Evolutionary conservation across 2,329 filamentous ascomycete species (phyloP).

Genomic region (Stagonosporopsis tanaceti): DNA sequence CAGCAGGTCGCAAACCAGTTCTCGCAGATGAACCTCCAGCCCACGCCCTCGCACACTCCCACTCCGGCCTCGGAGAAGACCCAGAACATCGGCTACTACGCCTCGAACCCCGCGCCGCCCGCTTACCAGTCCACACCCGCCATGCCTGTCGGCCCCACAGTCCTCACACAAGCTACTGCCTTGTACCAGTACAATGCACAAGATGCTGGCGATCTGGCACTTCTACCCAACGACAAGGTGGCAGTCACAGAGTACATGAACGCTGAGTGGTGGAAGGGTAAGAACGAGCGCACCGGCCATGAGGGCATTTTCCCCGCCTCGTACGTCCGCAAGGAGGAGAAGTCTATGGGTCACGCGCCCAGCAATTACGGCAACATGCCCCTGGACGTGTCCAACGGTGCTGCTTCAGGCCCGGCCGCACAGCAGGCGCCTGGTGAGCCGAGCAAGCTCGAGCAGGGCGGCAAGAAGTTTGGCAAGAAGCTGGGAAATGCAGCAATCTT

Average conservation of each 20-base stretch:
- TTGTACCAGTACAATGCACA: constrained; percentile 83
- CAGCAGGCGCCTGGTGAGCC: constrained; percentile 53
- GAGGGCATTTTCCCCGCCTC: constrained; percentile 96
- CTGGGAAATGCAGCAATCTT: constrained; percentile 86
- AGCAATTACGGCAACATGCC: constrained; percentile 77
- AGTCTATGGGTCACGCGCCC: constrained; percentile 57
- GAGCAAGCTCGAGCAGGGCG: constrained; percentile 74
- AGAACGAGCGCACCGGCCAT: constrained; percentile 79
- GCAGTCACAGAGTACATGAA: constrained; percentile 93
- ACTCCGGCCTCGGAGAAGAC: constrained; percentile 43
- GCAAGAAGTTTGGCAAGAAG: constrained; percentile 98
- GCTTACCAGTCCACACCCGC: constrained; percentile 57
- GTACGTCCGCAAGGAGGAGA: constrained; percentile 79
- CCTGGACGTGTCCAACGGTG: constrained; percentile 74
- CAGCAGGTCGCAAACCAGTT: constrained; percentile 43
- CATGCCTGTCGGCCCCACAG: constrained; percentile 57
- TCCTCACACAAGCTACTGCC: constrained; percentile 78
- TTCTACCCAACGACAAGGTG: constrained; percentile 82
- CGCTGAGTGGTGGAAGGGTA: constrained; percentile 94
- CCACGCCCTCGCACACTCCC: constrained; percentile 25
- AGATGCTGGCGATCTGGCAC: constrained; percentile 81
- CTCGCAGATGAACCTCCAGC: constrained; percentile 44
- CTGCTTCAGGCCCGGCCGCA: constrained; percentile 29
- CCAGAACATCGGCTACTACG: constrained; percentile 54
- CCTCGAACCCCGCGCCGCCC: constrained; percentile 50